Conservation (phyloP, 2,329 filamentous ascomycete species). For the Penicillium sp. region DNA sequence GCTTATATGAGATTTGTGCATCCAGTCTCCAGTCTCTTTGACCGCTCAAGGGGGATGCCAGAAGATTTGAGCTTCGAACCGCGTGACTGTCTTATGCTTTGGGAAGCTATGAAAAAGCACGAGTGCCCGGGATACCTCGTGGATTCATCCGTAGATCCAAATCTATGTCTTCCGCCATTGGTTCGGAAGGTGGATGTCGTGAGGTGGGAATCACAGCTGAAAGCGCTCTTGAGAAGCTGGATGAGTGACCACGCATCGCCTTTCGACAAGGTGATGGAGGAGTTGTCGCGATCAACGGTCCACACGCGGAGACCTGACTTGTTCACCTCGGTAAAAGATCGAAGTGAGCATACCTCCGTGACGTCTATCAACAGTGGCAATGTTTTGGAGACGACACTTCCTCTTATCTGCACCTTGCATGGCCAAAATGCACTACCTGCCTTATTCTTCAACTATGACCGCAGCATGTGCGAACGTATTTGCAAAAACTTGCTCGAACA, state of each 20-base stretch:
- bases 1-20: conserved; percentile 57
- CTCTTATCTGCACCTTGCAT: conserved; percentile 45
- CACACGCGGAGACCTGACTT: no score
- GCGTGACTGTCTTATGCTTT: conserved; percentile 62
- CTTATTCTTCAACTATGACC: conserved; percentile 72
- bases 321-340: no score
- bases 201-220: no score
- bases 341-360: no score
- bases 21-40: conserved; percentile 58
- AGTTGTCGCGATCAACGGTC: no score
- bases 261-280: conserved; percentile 33
- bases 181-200: no score
- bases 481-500: conserved; percentile 47
- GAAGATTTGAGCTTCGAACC: conserved; percentile 65
- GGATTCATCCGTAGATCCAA: conserved; percentile 17
- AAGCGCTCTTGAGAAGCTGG: conserved; percentile 39
- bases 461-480: conserved; percentile 57
- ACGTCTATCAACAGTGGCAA: conserved; percentile 11
- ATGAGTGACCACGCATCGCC: conserved; percentile 52
- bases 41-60: conserved; percentile 57
- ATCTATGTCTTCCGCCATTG: conserved; percentile 13
- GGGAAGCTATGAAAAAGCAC: conserved; percentile 55
- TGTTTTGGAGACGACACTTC: conserved; percentile 46
- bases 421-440: conserved; percentile 62
- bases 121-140: conserved; percentile 25